Conservation (phyloP, 2,329 filamentous ascomycete species). For the Pyricularia sp. region DNA sequence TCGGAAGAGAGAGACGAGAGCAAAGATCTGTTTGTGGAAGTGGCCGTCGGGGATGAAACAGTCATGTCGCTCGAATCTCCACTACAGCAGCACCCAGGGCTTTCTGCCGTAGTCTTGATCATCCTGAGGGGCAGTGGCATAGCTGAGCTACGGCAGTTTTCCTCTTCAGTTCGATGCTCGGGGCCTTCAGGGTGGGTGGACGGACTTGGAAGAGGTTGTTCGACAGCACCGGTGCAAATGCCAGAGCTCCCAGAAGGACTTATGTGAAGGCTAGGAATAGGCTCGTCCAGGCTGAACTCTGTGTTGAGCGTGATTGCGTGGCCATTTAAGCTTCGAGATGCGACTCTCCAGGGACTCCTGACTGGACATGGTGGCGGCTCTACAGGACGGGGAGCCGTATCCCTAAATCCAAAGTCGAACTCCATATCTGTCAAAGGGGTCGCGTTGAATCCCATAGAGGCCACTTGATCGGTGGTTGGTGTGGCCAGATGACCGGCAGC, state of each 20-base stretch:
- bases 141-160: background rate
- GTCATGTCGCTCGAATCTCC: background rate
- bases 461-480: background rate
- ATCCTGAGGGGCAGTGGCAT: background rate
- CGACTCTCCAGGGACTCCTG: conserved; percentile 11
- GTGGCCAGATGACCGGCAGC: background rate
- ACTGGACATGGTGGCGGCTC: conserved; percentile 8
- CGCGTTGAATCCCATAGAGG: background rate
- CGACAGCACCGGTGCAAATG: background rate
- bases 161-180: background rate
- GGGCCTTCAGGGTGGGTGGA: background rate
- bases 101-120: background rate
- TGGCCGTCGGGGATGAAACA: background rate
- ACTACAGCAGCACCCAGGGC: background rate
- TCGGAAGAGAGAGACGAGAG: conserved; percentile 4
- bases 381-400: background rate
- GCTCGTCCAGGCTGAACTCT: background rate
- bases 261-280: background rate
- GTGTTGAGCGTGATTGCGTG: background rate
- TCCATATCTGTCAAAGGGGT: background rate
- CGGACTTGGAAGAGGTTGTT: background rate
- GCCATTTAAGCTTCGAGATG: background rate
- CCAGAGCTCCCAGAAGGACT: background rate
- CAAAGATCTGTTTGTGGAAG: background rate
- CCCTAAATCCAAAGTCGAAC: background rate